Evolutionary conservation across 2,329 filamentous ascomycete species (phyloP), one percentile per base, ranked within the genome.

Genomic region (Zymoseptoria pseudotritici): DNA sequence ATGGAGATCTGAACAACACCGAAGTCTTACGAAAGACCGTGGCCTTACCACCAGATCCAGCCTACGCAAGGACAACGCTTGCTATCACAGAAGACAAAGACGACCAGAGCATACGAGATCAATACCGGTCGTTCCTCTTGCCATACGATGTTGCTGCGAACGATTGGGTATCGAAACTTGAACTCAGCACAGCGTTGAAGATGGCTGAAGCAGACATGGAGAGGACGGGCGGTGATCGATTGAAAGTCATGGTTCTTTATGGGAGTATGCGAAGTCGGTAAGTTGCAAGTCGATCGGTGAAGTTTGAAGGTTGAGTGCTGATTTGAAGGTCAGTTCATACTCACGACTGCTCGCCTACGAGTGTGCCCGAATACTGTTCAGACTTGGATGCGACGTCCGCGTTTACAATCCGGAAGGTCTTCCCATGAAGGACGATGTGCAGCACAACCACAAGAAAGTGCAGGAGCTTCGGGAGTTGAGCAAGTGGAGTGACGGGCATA

Each of bases 361-460:
- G 71, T 80, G 79, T 5, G 77, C 77, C 1, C 76, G 86, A 0
- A 85, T 88, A 51, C 79, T 88, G 2, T 82, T 80, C 69, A 80
- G 85, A 2, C 78, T 88, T 0, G 86, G 86, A 22, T 87, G 84
- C 67, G 86, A 88, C 63, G 85, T 88, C 1, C 81, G 85, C 4
- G 75, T 88, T 1, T 88, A 80, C 68, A 73, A 88, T 60, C 85
- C 85, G 0, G 70, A 74, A 0, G 80, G 78, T 1, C 73, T 88
- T 0, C 86, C 85, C 0, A 76, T 86, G n/a, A 86, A 86, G 64
- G 85, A 88, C 65, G 83, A 86, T 60, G 75, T 78, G 1, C 79
- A 83, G n/a, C 79, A 82, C 59, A 69, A 67, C 3, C 84, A 88
- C 64, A 74, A 77, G 0, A 86, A 85, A 61, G 85, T 88, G 0